These are phyloP conservation scores for Solanum chiquidenum DNA, from an alignment of 257 asterid species.

Conservation along the genomic window DNA sequence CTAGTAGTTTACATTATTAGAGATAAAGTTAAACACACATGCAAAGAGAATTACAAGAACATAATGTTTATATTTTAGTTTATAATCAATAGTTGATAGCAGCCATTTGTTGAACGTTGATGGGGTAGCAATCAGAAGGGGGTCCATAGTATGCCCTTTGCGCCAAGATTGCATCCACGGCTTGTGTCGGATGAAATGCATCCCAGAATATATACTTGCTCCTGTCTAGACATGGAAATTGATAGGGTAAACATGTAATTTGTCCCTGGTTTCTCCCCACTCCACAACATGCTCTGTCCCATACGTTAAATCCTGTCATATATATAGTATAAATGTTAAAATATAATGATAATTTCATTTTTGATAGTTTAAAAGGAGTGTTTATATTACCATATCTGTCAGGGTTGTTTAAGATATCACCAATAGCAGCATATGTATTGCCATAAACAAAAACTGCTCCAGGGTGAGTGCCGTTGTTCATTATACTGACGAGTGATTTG, in stretches of 20 bases:
- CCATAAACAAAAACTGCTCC: slow-evolving; percentile 68
- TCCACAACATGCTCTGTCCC: slow-evolving; percentile 77
- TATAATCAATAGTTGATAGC: slow-evolving; percentile 28
- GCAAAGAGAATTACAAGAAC: not conserved
- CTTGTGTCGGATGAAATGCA: slow-evolving; percentile 81
- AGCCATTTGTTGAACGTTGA: slow-evolving; percentile 67
- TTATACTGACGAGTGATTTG: slow-evolving; percentile 26
- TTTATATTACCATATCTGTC: slow-evolving; percentile 18
- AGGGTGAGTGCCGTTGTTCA: slow-evolving; percentile 70
- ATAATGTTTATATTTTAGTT: not conserved
- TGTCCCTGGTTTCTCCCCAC: slow-evolving; percentile 64
- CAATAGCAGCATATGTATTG: slow-evolving; percentile 46
- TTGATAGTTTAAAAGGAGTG: no score
- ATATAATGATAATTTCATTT: not conserved
- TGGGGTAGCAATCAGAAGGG: slow-evolving; percentile 47
- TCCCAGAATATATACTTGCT: slow-evolving; percentile 75
- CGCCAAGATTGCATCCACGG: slow-evolving; percentile 52
- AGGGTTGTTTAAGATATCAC: slow-evolving; percentile 58
- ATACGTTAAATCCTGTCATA: slow-evolving; percentile 39
- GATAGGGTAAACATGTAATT: slow-evolving; percentile 64
- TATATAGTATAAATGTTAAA: not conserved
- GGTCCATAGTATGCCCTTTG: slow-evolving; percentile 64
- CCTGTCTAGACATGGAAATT: slow-evolving; percentile 45
- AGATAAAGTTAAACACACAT: not conserved
- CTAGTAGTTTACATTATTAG: not conserved